Conservation (phyloP, 2,329 filamentous ascomycete species). For the Xylaria hypoxylon region DNA sequence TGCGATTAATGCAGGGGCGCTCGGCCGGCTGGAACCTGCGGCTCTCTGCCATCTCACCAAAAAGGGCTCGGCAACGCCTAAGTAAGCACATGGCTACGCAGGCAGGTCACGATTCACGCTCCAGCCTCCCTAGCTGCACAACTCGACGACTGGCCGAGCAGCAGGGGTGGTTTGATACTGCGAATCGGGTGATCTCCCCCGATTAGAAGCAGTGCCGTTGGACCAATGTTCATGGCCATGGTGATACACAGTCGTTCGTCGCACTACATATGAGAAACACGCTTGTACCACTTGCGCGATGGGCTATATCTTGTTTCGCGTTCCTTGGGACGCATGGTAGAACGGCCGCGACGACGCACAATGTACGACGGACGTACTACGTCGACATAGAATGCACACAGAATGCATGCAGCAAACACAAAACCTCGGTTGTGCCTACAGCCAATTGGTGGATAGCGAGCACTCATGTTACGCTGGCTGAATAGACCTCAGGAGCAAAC, state of each 20-base stretch:
- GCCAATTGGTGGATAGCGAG: constrained; percentile 46
- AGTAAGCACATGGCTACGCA: constrained; percentile 5
- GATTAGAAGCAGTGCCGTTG: constrained; percentile 41
- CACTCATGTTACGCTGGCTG: constrained; percentile 39
- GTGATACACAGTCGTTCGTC: constrained; percentile 47
- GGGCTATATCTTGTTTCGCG: constrained; percentile 46
- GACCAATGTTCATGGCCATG: constrained; percentile 41
- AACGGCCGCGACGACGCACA: constrained; percentile 40
- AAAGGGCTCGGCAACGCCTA: constrained; percentile 4
- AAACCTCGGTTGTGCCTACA: constrained; percentile 47
- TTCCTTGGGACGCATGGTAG: constrained; percentile 42
- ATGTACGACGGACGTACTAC: constrained; percentile 43
- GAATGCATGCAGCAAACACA: constrained; percentile 43
- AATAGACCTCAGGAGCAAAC: constrained; percentile 35
- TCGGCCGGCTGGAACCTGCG: constrained; percentile 29
- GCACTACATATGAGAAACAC: constrained; percentile 46
- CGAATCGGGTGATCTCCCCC: constrained; percentile 44
- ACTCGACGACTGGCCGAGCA: constrained; percentile 19
- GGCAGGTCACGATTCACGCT: constrained; percentile 18
- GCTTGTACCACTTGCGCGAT: constrained; percentile 45
- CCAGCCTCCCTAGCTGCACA: constrained; percentile 13
- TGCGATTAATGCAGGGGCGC: constrained; percentile 37
- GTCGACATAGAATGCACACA: constrained; percentile 23
- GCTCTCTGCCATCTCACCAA: constrained; percentile 31
- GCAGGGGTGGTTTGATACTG: constrained; percentile 28